Evolutionary conservation across 2,329 filamentous ascomycete genomes (phyloP), one percentile per base, ranked within the genome.

Genomic region (Aspergillus caelatus): DNA sequence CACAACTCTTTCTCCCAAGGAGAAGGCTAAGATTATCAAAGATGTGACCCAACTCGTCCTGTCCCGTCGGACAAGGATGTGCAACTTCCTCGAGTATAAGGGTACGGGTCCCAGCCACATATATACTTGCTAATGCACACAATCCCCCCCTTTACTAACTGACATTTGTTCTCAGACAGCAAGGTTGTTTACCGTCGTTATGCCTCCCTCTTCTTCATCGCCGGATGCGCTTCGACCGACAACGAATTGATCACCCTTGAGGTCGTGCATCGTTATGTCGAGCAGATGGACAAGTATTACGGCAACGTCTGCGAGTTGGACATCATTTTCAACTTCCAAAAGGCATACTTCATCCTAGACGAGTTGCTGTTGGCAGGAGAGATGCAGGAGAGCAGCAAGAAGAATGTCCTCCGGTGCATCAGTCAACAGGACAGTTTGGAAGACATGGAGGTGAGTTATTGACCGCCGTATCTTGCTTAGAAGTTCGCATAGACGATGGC

Each of bases 221-320:
- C 94, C 74, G 95, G 95, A 73, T 97, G 93, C 83, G 90, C 93
- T 60, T 94, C 94, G n/a, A 93, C 93, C 67, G 95, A 99, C 81
- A 99, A 99, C 81, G 95, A 99, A 78, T 84, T 99, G 76, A 97
- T 98, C 78, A 97, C 93, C 28, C 92, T 99, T 77, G 95, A 99
- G 80, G 93, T 99, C 77, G 96, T 99, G 74, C 95, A 99, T 80
- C 93, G 95, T 81, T 99, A 99, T 79, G 95, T 99, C 76, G 95
- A 99, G 81, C 95, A 99, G 82, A 99, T 99, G 95, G 95, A 99
- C 86, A 99, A 99, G 80, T 99, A 99, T 84, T 99, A 98, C 80
- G 95, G 95, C 80, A 99, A 99, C 79, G 95, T 99, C 64, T 99
- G 95, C 89, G 95, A 99, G 83, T 88, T 99, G 68, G 94, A 98